Evolutionary conservation across 176 grass and related monocot species (phyloP), one percentile per base, ranked within the genome.

Genomic region (Stipa capillata): DNA sequence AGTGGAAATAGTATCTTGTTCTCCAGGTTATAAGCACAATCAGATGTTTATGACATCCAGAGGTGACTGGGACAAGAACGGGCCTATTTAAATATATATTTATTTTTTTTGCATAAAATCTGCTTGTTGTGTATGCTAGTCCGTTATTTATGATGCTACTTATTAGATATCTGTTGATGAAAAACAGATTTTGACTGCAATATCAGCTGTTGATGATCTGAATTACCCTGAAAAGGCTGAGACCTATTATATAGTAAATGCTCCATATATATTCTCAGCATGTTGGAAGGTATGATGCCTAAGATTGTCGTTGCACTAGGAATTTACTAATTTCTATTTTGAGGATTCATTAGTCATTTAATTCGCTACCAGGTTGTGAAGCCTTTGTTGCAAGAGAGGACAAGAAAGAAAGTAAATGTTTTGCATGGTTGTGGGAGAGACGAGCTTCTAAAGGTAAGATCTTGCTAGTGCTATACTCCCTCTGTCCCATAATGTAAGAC

Each of bases 221-320:
- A 92, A 98, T 87, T 98, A 98, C 74, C 95, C 95, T 69, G 95
- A 97, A 78, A 97, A 89, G 80, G 90, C 92, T 0, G 87, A 92
- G 34, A 87, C 85, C 52, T 98, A 98, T 76, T 98, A 92, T 81
- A 92, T 98, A 75, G 95, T 98, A 44, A 94, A 98, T 85, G 77
- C 90, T 85, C 95, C 95, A 74, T 92, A 94, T 49, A 90, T 98
- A 88, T 98, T 94, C 85, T 92, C 95, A 8, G 87, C 95, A 11
- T 94, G 95, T 82, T 98, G 95, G 95, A 98, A 92, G 92, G 92
- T 98, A 81, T 9, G 17, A 27, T 36, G 33, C 53, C 43, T 73
- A 74, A 31, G 4, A 33, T 61, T 71, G 10, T 48, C 17, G 39
- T 51, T 51, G 36, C 33, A 55, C 24, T 24, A 33, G 18, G 48